These are phyloP conservation scores for Phytophthora citrophthora DNA, from an alignment of 352 stramenopile genomes.

Conservation along the genomic window DNA sequence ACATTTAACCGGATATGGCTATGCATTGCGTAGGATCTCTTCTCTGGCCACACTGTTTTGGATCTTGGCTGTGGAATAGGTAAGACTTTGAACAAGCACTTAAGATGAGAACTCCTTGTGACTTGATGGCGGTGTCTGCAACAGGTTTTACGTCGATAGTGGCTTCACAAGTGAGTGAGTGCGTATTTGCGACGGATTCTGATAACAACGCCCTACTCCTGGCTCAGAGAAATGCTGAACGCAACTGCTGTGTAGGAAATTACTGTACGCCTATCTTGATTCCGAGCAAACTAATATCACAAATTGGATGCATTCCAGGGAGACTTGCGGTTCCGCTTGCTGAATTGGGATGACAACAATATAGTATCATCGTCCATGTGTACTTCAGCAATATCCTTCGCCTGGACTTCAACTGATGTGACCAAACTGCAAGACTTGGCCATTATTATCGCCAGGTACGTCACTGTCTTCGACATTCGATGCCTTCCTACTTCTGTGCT, in stretches of 20 bases:
- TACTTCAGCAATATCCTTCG: constrained; percentile 14
- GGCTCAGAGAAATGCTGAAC: constrained; percentile 40
- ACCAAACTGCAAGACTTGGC: constrained; percentile 16
- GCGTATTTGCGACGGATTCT: constrained; percentile 57
- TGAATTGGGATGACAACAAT: constrained; percentile 12
- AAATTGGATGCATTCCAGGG: constrained; percentile 13
- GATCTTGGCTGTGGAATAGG: constrained; percentile 67
- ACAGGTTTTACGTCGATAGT: constrained; percentile 57
- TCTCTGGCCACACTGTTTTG: constrained; percentile 42
- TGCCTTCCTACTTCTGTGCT: background rate
- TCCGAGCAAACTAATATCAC: background rate
- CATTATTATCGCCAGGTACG: constrained; percentile 50
- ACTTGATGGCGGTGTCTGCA: background rate
- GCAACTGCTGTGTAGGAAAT: constrained; percentile 33
- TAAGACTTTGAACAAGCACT: constrained; percentile 16
- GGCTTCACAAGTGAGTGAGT: constrained; percentile 35
- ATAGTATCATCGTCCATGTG: background rate
- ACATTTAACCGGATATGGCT: constrained; percentile 3
- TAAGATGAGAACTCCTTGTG: background rate
- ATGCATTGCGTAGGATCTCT: constrained; percentile 24
- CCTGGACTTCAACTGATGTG: constrained; percentile 33
- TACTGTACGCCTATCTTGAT: background rate
- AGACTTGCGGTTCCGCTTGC: constrained; percentile 29
- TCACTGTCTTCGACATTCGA: background rate
- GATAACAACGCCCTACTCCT: constrained; percentile 46